Evolutionary conservation across 2,329 filamentous ascomycete species (phyloP).

Genomic region (Beauveria medogensis): DNA sequence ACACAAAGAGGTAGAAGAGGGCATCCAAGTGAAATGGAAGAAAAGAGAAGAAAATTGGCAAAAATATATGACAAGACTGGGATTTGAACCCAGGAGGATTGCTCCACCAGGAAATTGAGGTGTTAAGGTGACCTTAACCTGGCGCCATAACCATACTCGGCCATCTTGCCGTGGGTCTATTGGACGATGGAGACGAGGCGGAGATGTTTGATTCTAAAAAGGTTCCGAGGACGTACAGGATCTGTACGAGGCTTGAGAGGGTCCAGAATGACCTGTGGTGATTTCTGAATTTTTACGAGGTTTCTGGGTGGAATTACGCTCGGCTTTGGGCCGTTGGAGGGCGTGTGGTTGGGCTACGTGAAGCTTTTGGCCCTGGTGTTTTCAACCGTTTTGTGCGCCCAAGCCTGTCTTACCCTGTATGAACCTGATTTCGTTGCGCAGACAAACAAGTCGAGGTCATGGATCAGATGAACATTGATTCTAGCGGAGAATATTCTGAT

Average conservation of each 20-base stretch:
- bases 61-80: slow-evolving; percentile 23
- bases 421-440: too few species aligned
- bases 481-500: too few species aligned
- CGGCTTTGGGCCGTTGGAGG: neutral
- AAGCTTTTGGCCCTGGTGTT: neutral
- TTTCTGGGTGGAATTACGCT: too few species aligned
- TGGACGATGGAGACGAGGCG: slow-evolving; percentile 3
- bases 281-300: neutral
- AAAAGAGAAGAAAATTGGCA: neutral
- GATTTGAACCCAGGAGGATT: slow-evolving; percentile 30
- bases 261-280: neutral
- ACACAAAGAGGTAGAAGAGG: neutral
- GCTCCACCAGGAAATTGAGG: slow-evolving; percentile 23
- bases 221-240: neutral
- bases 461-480: too few species aligned
- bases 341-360: neutral
- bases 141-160: slow-evolving; percentile 29
- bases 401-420: neutral
- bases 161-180: slow-evolving; percentile 21
- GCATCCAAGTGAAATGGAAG: neutral
- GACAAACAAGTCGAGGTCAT: too few species aligned
- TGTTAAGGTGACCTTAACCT: slow-evolving; percentile 28
- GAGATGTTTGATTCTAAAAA: slow-evolving; percentile 1
- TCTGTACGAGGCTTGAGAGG: neutral
- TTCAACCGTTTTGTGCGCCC: neutral